phyloP scores from a whole-genome alignment of 2,329 filamentous ascomycete genomes.

The Parasarocladium wereldwijsianum region DNA sequence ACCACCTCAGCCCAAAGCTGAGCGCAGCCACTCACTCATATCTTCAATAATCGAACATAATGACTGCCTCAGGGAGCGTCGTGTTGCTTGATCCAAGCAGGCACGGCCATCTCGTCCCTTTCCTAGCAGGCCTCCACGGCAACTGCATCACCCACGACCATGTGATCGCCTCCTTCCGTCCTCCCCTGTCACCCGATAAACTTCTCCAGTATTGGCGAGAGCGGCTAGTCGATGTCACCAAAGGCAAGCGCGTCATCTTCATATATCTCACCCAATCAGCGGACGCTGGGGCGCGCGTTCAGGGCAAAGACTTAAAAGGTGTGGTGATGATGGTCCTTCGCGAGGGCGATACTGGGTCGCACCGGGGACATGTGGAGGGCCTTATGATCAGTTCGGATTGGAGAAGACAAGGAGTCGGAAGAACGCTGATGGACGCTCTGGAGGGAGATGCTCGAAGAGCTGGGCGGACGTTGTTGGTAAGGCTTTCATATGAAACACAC shows the following conservation, averaged over 20 bases:
- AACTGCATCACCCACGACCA: constrained; percentile 43
- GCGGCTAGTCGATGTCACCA: constrained; percentile 29
- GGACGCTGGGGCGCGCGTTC: constrained; percentile 10
- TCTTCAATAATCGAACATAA: constrained; percentile 8
- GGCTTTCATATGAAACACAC: constrained; percentile 16
- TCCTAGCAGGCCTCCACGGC: constrained; percentile 42
- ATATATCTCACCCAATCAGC: constrained; percentile 30
- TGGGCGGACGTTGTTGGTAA: constrained; percentile 37
- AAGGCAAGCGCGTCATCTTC: constrained; percentile 33
- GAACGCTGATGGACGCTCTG: constrained; percentile 33
- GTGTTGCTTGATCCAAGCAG: constrained; percentile 26
- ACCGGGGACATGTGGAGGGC: constrained; percentile 40
- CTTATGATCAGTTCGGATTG: constrained; percentile 38
- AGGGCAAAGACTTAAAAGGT: constrained; percentile 33
- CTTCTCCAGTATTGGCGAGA: constrained; percentile 43
- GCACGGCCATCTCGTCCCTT: constrained; percentile 37
- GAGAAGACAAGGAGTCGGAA: constrained; percentile 35
- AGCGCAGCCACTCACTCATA: too few relatives aligned
- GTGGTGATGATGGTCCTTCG: constrained; percentile 40
- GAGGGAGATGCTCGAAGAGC: constrained; percentile 35
- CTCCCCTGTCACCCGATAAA: constrained; percentile 40
- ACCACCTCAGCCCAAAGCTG: too few relatives aligned
- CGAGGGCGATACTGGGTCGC: constrained; percentile 37
- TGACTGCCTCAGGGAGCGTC: constrained; percentile 20
- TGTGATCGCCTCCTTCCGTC: constrained; percentile 42